phyloP scores from a whole-genome alignment of 306 rosid species.

The Cicer bijugum region DNA sequence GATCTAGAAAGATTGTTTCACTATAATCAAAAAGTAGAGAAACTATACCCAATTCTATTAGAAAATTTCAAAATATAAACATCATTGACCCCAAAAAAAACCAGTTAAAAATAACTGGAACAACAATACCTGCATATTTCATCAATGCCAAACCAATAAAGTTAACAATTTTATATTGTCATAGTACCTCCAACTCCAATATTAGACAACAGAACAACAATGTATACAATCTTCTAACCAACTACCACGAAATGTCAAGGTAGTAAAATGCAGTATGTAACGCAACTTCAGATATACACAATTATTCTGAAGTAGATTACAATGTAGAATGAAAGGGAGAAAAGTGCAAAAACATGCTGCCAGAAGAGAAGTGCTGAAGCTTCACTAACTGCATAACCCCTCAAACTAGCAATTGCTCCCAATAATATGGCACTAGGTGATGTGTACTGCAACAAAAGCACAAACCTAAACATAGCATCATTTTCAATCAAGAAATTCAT shows the following conservation, averaged over 20 bases:
- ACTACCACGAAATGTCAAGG: not conserved
- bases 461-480: conserved; percentile 73
- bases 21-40: no score
- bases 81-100: not conserved
- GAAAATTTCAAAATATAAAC: not conserved
- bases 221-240: conserved; percentile 29
- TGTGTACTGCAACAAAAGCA: conserved; percentile 82
- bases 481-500: conserved; percentile 59
- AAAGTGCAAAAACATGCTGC: conserved; percentile 85
- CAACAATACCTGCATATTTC: not conserved
- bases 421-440: conserved; percentile 85
- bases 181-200: not conserved
- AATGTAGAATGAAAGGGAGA: conserved; percentile 75
- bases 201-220: conserved; percentile 4
- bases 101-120: not conserved
- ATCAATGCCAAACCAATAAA: conserved; percentile 8
- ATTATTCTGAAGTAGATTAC: conserved; percentile 69
- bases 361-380: conserved; percentile 89
- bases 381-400: conserved; percentile 92
- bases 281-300: conserved; percentile 47
- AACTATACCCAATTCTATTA: no score
- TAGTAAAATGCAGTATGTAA: not conserved
- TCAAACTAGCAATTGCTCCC: conserved; percentile 88
- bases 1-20: no score
- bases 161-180: not conserved